Evolutionary conservation across 495 filamentous ascomycete genomes (phyloP).

Genomic region (Darksidea phi): DNA sequence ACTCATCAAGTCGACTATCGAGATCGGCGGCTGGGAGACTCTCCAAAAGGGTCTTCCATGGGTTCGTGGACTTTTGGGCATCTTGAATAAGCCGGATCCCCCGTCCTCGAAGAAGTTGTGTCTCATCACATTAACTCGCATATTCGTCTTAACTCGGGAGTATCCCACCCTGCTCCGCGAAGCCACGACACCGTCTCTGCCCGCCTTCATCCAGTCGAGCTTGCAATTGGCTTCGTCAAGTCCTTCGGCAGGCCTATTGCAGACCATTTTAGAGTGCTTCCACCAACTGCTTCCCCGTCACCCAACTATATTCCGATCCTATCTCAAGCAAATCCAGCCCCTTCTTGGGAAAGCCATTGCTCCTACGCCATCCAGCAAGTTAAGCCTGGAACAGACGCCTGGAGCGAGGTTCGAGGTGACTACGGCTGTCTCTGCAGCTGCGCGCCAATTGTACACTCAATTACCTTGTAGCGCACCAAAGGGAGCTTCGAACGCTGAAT

Average conservation of each 20-base stretch:
- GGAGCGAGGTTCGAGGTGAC: background rate
- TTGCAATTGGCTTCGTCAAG: constrained; percentile 61
- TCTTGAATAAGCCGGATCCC: constrained; percentile 71
- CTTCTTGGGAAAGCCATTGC: constrained; percentile 58
- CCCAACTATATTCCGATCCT: constrained; percentile 76
- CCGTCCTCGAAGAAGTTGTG: constrained; percentile 68
- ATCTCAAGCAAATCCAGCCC: constrained; percentile 62
- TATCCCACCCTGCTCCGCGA: constrained; percentile 82
- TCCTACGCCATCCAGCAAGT: constrained; percentile 48
- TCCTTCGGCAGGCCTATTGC: constrained; percentile 49
- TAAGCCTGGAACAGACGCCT: constrained; percentile 2
- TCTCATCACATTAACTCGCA: constrained; percentile 73
- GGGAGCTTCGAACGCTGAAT: constrained; percentile 68
- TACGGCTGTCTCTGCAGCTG: constrained; percentile 13
- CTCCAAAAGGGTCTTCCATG: constrained; percentile 68
- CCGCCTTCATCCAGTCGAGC: constrained; percentile 68
- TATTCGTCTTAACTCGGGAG: constrained; percentile 76
- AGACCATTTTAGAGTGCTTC: constrained; percentile 64
- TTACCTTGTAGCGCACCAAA: constrained; percentile 76
- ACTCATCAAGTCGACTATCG: constrained; percentile 75
- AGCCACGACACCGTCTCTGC: constrained; percentile 79
- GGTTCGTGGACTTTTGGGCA: constrained; percentile 66
- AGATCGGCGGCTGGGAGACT: constrained; percentile 76
- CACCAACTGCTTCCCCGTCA: constrained; percentile 69
- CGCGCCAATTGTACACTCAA: constrained; percentile 56